These are phyloP conservation scores for Ophiosphaerella narmari DNA, from an alignment of 2,329 filamentous ascomycete species.

Conservation along the genomic window DNA sequence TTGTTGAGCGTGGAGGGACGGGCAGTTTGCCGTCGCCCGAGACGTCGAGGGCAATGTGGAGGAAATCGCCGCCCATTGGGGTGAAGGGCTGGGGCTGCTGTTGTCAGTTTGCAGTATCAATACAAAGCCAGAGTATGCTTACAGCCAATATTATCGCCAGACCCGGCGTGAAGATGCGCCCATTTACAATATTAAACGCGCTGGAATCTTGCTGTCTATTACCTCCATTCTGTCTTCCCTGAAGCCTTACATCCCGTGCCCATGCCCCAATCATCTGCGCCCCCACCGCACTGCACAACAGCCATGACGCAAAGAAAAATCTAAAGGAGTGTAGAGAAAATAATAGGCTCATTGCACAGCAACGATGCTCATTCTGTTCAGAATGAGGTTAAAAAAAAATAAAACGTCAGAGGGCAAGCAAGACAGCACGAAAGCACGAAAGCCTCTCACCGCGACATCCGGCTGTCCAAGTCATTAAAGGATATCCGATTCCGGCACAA, in stretches of 20 bases:
- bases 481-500: background rate
- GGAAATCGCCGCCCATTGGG: constrained; percentile 48
- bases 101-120: constrained; percentile 9
- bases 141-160: constrained; percentile 67
- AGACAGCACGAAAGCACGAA: constrained; percentile 1
- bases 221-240: constrained; percentile 23
- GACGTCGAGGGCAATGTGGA: constrained; percentile 70
- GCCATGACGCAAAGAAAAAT: constrained; percentile 20
- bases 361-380: constrained; percentile 33
- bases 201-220: constrained; percentile 31
- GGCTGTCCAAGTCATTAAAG: constrained; percentile 5
- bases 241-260: constrained; percentile 8
- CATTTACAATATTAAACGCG: constrained; percentile 63
- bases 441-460: background rate
- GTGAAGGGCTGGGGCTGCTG: constrained; percentile 44
- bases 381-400: constrained; percentile 16
- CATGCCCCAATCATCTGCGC: constrained; percentile 38
- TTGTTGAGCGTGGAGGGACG: constrained; percentile 58
- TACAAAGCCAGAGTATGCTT: constrained; percentile 2
- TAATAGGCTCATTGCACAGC: constrained; percentile 33
- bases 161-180: constrained; percentile 72
- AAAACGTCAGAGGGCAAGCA: constrained; percentile 2
- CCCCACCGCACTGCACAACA: constrained; percentile 20
- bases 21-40: constrained; percentile 67
- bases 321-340: constrained; percentile 13